Evolutionary conservation across 768 basidiomycete species (phyloP), one percentile per base, ranked within the genome.

Genomic region (Amanita rubescens): DNA sequence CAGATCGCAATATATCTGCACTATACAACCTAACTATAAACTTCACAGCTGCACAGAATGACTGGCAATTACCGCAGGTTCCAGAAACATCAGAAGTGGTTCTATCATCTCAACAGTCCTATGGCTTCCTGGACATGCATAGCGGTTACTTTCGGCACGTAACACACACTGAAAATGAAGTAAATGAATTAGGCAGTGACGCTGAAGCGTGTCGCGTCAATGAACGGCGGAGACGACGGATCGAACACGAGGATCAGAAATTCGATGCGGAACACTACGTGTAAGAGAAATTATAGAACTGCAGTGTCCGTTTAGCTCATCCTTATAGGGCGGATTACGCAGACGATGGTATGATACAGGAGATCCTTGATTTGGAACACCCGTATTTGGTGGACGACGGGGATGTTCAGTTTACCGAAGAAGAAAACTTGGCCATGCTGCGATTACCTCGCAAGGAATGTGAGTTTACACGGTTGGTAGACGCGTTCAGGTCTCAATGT

Each of bases 241-340:
- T 80, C 10, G 65, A 69, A 51, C 82, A 81, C 56, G 90, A 92
- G 64, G 74, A 91, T 35, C 72, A 76, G 27, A 91, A 90, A 67
- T 94, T 84, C 78, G 84, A 92, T 59, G 82, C 81, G 60, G 89
- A 91, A 60, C 74, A 92, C 68, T 93, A 92, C 64, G 84, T 90
- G 90, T 90, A 66, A 50, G 80, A 38, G 17, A 27, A 14, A n/a
- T n/a, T 32, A 20, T 35, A 20, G 6, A 33, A 43, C 32, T 39
- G 27, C 8, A 15, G 22, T 14, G 34, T 7, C 11, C 34, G 54
- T 32, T 46, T n/a, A 10, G 51, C 55, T 39, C 43, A 55, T 44
- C 39, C 59, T 20, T 57, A 24, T 56, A 93, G 90, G 76, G 90
- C 90, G 2, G 90, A 94, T 65, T 91, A 76, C 59, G 81, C 77